Evolutionary conservation across 2,329 filamentous ascomycete genomes (phyloP).

Genomic region (Scytalidium lignicola): DNA sequence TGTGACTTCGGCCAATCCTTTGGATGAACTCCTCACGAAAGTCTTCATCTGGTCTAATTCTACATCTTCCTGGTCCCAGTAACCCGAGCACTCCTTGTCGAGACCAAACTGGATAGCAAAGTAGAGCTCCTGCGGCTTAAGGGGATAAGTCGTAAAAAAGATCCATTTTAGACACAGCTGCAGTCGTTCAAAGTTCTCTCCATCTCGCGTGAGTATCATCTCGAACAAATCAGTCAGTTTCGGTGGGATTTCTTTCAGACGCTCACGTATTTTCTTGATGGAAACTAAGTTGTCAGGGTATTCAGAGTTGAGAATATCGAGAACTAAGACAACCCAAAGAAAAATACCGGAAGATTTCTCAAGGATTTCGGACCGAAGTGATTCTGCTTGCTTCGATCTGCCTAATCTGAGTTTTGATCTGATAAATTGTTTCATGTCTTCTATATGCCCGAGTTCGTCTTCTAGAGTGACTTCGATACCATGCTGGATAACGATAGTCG

Average conservation of each 20-base stretch:
- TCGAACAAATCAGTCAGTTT: slow-evolving; percentile 1
- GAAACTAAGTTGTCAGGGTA: slow-evolving; percentile 24
- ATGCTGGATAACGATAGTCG: slow-evolving; percentile 15
- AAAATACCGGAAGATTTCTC: slow-evolving; percentile 12
- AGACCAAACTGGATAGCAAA: slow-evolving; percentile 15
- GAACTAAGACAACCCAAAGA: slow-evolving; percentile 16
- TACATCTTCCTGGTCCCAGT: slow-evolving; percentile 20
- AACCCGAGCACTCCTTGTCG: slow-evolving; percentile 7
- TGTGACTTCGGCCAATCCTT: slow-evolving; percentile 36
- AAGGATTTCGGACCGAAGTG: slow-evolving; percentile 8
- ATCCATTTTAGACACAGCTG: slow-evolving; percentile 48
- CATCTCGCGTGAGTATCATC: slow-evolving; percentile 32
- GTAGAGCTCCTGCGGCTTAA: slow-evolving; percentile 19
- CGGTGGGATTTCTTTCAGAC: slow-evolving; percentile 43
- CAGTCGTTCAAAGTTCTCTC: slow-evolving; percentile 33
- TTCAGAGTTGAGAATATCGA: slow-evolving; percentile 38
- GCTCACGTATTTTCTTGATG: slow-evolving; percentile 30
- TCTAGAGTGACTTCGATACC: slow-evolving; percentile 16
- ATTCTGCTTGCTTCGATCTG: slow-evolving; percentile 6
- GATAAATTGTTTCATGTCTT: slow-evolving; percentile 19
- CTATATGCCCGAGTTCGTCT: slow-evolving; percentile 15
- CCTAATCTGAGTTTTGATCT: slow-evolving; percentile 13
- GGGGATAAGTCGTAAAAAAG: slow-evolving; percentile 36
- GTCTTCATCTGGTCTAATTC: slow-evolving; percentile 26
- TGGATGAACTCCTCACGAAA: slow-evolving; percentile 35